phyloP scores from a whole-genome alignment of 768 basidiomycete species.

The Suillus cothurnatus region DNA sequence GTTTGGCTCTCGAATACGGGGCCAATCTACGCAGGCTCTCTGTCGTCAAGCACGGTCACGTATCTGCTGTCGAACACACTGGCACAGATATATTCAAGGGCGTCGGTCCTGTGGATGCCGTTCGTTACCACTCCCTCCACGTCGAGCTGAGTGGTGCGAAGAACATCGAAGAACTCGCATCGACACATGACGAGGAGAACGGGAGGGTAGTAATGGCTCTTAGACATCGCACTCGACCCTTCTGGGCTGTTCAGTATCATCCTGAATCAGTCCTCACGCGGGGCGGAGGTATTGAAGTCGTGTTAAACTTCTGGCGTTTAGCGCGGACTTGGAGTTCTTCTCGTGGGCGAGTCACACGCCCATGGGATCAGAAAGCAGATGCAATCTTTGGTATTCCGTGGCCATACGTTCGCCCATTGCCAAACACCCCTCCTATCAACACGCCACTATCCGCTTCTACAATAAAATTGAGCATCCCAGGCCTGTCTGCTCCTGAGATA shows the following conservation, averaged over 20 bases:
- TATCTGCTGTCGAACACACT: conserved; percentile 62
- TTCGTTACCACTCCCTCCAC: conserved; percentile 82
- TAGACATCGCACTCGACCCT: conserved; percentile 63
- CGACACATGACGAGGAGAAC: conserved; percentile 66
- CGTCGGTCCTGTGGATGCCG: conserved; percentile 55
- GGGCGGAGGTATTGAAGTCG: conserved; percentile 65
- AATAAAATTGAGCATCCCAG: conserved; percentile 43
- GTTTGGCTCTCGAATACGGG: conserved; percentile 66
- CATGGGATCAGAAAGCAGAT: conserved; percentile 44
- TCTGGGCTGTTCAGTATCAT: conserved; percentile 91
- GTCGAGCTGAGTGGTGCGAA: conserved; percentile 48
- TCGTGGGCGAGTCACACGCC: conserved; percentile 36
- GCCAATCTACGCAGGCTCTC: conserved; percentile 59
- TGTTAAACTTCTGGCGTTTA: conserved; percentile 75
- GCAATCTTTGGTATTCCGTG: conserved; percentile 53
- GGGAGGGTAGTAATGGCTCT: conserved; percentile 76
- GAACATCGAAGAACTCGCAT: conserved; percentile 64
- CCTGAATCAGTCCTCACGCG: conserved; percentile 81
- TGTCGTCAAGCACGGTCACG: conserved; percentile 79
- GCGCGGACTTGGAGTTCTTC: conserved; percentile 57
- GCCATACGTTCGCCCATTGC: conserved; percentile 48
- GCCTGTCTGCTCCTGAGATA: conserved; percentile 45
- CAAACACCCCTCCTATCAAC: conserved; percentile 20
- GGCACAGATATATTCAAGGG: conserved; percentile 63
- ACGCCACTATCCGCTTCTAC: conserved; percentile 29